Evolutionary conservation across 2,329 filamentous ascomycete genomes (phyloP).

Genomic region (Phialemoniopsis sp.): DNA sequence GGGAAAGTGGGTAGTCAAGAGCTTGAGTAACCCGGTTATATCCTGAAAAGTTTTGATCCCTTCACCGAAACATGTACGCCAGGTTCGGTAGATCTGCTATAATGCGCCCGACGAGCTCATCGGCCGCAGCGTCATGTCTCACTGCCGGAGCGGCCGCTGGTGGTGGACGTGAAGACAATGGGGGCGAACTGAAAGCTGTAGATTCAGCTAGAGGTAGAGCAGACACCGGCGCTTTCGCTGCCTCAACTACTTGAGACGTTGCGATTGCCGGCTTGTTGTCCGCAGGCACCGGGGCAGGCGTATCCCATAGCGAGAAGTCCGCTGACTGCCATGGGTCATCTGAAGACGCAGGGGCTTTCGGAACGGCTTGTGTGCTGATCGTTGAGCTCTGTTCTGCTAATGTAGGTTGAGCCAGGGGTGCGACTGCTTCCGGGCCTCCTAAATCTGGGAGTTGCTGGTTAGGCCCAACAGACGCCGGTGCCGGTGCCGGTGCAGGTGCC

Average conservation of each 20-base stretch:
- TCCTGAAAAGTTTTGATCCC: too few species aligned
- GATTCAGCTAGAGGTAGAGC: too few species aligned
- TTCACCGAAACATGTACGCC: slow-evolving; percentile 26
- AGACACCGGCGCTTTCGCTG: background rate
- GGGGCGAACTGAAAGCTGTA: background rate
- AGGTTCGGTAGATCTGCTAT: slow-evolving; percentile 22
- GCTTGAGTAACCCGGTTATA: too few species aligned
- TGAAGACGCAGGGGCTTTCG: background rate
- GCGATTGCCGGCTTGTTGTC: too few species aligned
- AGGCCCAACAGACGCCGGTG: background rate
- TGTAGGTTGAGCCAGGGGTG: too few species aligned
- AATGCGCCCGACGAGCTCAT: slow-evolving; percentile 12
- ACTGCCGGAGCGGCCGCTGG: background rate
- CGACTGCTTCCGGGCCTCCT: background rate
- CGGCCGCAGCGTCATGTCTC: slow-evolving; percentile 4
- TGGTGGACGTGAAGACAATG: slow-evolving; percentile 3
- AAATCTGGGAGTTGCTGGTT: background rate
- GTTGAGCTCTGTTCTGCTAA: too few species aligned
- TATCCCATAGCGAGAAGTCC: slow-evolving; percentile 14
- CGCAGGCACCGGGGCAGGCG: background rate
- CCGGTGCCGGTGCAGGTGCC: background rate
- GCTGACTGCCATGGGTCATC: slow-evolving; percentile 10
- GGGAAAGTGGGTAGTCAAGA: too few species aligned
- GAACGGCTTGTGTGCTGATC: too few species aligned
- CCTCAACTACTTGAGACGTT: background rate